Evolutionary conservation across 2,329 filamentous ascomycete genomes (phyloP), one percentile per base, ranked within the genome.

Genomic region (Elsinoe australis): DNA sequence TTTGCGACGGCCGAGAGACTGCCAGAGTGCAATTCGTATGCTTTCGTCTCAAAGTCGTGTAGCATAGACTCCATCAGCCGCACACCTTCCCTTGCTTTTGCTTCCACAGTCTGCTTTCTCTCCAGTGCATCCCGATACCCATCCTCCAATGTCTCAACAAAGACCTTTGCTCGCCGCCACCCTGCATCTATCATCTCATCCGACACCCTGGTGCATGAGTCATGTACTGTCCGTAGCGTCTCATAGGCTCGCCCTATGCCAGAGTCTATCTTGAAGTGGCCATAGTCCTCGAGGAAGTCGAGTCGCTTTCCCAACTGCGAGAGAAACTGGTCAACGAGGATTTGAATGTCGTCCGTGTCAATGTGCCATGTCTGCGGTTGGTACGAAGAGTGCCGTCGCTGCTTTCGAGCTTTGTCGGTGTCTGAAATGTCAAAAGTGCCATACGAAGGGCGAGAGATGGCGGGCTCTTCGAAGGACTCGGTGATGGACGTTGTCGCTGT

Each of bases 101-200:
- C 88, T 59, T 92, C 87, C 58, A 96, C 69, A 0, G 87, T 89
- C 61, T 87, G 89, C 54, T 89, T 87, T 2, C 85, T 85, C 12
- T 78, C 82, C 54, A 98, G 68, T 1, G 85, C 88, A 57, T 92
- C 86, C 53, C 94, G 83, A 66, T 95, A 98, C 54, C 86, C 78
- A 21, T 76, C 76, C 65, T 98, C 92, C 10, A 98, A 72, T 0
- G 88, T 95, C 58, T 96, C 90, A 26, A 98, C 87, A 70, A 96
- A 82, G 51, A 96, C 79, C 54, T 87, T 85, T 51, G 94, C 80
- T 52, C 88, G 79, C 54, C 87, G 80, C 46, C 86, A 82, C 17
- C 92, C 89, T 29, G 85, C 86, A 49, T 88, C 92, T 56, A 96
- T 79, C 38, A 95, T 78, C 61, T 92, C 90, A 53, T 87, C 90